Percentiles rank a stretch among this genome's conserved stretches.
phyloP scores from a whole-genome alignment of 257 asterid species.

The Hygrophila difformis region DNA sequence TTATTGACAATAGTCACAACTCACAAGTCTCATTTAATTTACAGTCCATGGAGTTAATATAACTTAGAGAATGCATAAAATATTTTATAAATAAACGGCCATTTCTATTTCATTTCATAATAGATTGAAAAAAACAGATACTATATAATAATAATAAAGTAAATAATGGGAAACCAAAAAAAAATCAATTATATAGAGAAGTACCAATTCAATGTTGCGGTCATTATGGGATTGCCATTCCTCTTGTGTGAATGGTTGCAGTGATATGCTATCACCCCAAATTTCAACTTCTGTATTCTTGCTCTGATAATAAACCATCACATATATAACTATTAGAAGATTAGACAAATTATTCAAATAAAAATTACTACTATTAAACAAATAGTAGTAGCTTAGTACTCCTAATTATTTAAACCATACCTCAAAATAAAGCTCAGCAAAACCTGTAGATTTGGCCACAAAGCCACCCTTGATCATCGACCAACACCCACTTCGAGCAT shows the following conservation, averaged over 20 bases:
- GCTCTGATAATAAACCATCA: background rate
- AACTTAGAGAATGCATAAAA: too few relatives aligned
- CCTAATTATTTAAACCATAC: conserved; percentile 4
- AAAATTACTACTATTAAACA: background rate
- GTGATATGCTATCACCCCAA: conserved; percentile 25
- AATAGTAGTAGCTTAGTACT: background rate
- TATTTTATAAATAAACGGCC: too few relatives aligned
- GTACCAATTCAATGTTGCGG: conserved; percentile 17
- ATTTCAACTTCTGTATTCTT: conserved; percentile 12
- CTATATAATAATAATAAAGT: too few relatives aligned
- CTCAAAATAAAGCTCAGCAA: conserved; percentile 27
- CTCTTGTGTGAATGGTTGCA: conserved; percentile 24
- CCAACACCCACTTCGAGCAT: conserved; percentile 38
- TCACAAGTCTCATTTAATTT: too few relatives aligned
- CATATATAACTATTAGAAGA: too few relatives aligned
- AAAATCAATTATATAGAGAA: background rate
- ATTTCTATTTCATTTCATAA: too few relatives aligned
- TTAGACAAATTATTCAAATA: too few relatives aligned
- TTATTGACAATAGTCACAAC: too few relatives aligned
- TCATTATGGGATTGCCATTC: conserved; percentile 31
- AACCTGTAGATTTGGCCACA: conserved; percentile 21
- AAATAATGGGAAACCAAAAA: too few relatives aligned
- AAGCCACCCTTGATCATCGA: conserved; percentile 45
- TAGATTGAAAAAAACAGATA: too few relatives aligned
- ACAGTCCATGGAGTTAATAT: too few relatives aligned